These are phyloP conservation scores for Cercophora newfieldiana DNA, from an alignment of 495 filamentous ascomycete species.

Conservation along the genomic window DNA sequence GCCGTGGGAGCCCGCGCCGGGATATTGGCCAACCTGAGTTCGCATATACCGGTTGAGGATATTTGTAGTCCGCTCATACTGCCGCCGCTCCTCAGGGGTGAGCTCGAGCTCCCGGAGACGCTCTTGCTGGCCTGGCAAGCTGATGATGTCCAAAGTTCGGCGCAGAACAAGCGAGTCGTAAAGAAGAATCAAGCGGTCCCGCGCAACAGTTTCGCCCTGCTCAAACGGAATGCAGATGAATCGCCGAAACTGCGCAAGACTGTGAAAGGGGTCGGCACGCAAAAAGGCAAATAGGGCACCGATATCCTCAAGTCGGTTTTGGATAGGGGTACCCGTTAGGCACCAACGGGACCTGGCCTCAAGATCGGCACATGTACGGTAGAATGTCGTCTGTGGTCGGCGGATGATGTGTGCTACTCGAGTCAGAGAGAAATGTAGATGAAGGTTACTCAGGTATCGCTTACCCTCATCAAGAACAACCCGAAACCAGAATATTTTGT, in stretches of 20 bases:
- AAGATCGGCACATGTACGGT: constrained; percentile 29
- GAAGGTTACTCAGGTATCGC: constrained; percentile 13
- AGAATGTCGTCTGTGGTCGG: constrained; percentile 16
- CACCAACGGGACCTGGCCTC: constrained; percentile 44
- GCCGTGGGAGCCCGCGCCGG: constrained; percentile 14
- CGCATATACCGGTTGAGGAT: constrained; percentile 36
- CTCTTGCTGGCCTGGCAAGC: constrained; percentile 35
- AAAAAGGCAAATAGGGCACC: constrained; percentile 50
- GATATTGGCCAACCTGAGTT: constrained; percentile 29
- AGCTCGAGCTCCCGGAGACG: constrained; percentile 25
- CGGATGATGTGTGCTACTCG: constrained; percentile 23
- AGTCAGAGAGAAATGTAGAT: neutral
- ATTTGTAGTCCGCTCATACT: constrained; percentile 36
- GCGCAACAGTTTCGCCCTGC: constrained; percentile 23
- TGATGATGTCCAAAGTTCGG: constrained; percentile 40
- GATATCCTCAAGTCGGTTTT: constrained; percentile 53
- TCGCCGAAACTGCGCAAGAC: constrained; percentile 35
- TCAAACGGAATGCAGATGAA: constrained; percentile 30
- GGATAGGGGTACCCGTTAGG: constrained; percentile 51
- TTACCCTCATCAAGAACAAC: constrained; percentile 24
- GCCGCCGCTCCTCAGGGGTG: constrained; percentile 30
- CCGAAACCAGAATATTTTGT: constrained; percentile 21
- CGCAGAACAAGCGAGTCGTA: constrained; percentile 42
- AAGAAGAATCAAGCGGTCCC: constrained; percentile 37
- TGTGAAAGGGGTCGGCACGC: constrained; percentile 31